Evolutionary conservation across 2,329 filamentous ascomycete species (phyloP).

Genomic region (Aspergillus caelatus): DNA sequence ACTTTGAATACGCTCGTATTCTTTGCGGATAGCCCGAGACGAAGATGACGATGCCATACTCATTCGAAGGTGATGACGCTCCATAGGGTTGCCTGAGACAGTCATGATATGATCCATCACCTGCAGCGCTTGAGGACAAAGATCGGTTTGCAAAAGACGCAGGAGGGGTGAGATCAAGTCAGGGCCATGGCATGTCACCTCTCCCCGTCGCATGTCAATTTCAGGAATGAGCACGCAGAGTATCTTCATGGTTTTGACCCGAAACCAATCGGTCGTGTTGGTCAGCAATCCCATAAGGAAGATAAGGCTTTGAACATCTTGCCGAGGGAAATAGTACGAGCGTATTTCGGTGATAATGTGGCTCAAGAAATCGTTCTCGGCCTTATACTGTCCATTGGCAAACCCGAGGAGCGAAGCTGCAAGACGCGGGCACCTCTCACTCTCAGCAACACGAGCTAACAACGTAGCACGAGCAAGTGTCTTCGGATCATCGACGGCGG

Average conservation of each 20-base stretch:
- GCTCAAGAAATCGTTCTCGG: constrained; percentile 73
- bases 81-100: constrained; percentile 88
- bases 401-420: constrained; percentile 71
- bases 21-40: constrained; percentile 82
- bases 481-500: constrained; percentile 57
- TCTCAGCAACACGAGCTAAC: constrained; percentile 72
- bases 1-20: constrained; percentile 92
- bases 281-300: constrained; percentile 91
- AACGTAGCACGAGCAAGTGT: constrained; percentile 67
- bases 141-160: constrained; percentile 86
- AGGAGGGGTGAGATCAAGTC: constrained; percentile 93
- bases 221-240: constrained; percentile 82
- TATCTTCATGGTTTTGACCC: constrained; percentile 88
- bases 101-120: constrained; percentile 95
- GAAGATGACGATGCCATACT: constrained; percentile 87
- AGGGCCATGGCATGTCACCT: constrained; percentile 86
- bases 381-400: constrained; percentile 66
- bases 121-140: constrained; percentile 87
- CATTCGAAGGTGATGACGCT: constrained; percentile 94
- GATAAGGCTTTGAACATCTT: constrained; percentile 82
- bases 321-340: constrained; percentile 75
- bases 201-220: constrained; percentile 88
- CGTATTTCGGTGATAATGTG: constrained; percentile 75
- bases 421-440: constrained; percentile 69
- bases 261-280: constrained; percentile 86